phyloP scores from a whole-genome alignment of 2,329 filamentous ascomycete genomes.

The Calonectria pseudoreteaudii region DNA sequence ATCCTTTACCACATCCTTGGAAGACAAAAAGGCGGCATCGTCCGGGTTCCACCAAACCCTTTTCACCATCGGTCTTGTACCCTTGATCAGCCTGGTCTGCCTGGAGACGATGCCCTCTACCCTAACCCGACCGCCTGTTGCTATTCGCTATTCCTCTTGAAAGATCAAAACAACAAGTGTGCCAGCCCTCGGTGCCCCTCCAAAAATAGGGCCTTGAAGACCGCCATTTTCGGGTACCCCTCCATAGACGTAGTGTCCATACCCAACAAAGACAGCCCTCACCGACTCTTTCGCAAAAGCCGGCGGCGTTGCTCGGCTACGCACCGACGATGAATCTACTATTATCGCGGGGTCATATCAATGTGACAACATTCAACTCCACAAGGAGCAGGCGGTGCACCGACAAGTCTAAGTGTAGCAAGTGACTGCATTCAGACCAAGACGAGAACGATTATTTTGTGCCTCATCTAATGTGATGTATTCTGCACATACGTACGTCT shows the following conservation, averaged over 20 bases:
- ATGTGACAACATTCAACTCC: slow-evolving; percentile 15
- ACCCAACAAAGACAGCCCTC: slow-evolving; percentile 35
- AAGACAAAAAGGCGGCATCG: slow-evolving; percentile 28
- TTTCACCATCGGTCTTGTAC: slow-evolving; percentile 28
- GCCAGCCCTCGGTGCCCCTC: slow-evolving; percentile 33
- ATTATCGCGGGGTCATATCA: slow-evolving; percentile 31
- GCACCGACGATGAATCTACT: slow-evolving; percentile 29
- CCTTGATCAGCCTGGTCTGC: slow-evolving; percentile 15
- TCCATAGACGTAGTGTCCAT: slow-evolving; percentile 22
- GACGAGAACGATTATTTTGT: not conserved
- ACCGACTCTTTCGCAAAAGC: slow-evolving; percentile 40
- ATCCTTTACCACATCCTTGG: slow-evolving; percentile 15
- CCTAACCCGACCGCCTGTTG: slow-evolving; percentile 33
- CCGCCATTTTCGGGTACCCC: slow-evolving; percentile 36
- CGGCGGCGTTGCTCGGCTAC: slow-evolving; percentile 38
- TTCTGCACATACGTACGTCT: slow-evolving; percentile 32
- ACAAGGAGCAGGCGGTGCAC: not conserved
- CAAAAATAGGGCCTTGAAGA: slow-evolving; percentile 40
- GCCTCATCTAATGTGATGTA: slow-evolving; percentile 5
- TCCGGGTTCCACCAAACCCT: slow-evolving; percentile 32
- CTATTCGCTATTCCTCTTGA: slow-evolving; percentile 39
- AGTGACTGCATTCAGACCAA: not conserved
- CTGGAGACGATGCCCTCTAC: slow-evolving; percentile 29
- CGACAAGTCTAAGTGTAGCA: not conserved
- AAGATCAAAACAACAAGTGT: slow-evolving; percentile 30